Conservation (phyloP, 2,329 filamentous ascomycete species). For the Aspergillus ochraceoroseus region DNA sequence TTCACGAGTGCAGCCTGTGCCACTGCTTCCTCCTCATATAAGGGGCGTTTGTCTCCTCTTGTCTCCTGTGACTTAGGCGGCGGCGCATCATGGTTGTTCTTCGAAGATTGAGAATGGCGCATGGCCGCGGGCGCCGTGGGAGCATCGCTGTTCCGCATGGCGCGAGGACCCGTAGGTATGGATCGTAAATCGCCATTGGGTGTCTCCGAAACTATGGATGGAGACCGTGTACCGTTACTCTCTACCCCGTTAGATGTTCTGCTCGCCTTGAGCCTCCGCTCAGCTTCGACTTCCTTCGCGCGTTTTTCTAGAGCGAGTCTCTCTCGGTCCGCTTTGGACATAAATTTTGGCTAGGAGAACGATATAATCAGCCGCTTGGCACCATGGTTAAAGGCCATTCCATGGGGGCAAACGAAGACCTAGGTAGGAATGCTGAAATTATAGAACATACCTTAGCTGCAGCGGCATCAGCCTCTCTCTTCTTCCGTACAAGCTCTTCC, state of each 20-base stretch:
- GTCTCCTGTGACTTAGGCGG: conserved; percentile 38
- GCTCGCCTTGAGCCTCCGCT: conserved; percentile 49
- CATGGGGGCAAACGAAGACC: too few species aligned
- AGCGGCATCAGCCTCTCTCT: conserved; percentile 77
- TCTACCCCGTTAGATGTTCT: conserved; percentile 26
- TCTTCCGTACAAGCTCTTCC: conserved; percentile 78
- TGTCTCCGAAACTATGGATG: conserved; percentile 17
- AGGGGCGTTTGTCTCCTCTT: conserved; percentile 42
- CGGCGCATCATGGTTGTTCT: conserved; percentile 50
- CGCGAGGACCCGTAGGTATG: conserved; percentile 67
- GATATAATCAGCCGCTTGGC: background rate
- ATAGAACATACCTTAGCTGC: conserved; percentile 65
- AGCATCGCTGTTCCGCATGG: conserved; percentile 49
- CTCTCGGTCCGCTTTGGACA: conserved; percentile 78
- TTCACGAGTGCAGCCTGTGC: conserved; percentile 70
- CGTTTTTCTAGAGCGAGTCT: conserved; percentile 72
- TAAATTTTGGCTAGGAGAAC: conserved; percentile 64
- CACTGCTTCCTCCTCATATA: conserved; percentile 54
- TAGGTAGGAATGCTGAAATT: too few species aligned
- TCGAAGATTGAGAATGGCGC: conserved; percentile 32
- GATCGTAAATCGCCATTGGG: conserved; percentile 27
- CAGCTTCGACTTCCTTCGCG: conserved; percentile 64
- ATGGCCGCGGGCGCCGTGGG: conserved; percentile 57
- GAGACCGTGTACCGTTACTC: conserved; percentile 23
- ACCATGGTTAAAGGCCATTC: conserved; percentile 6